These are phyloP conservation scores for Pilasporangium apinafurcum DNA, from an alignment of 352 stramenopile genomes.

Conservation along the genomic window DNA sequence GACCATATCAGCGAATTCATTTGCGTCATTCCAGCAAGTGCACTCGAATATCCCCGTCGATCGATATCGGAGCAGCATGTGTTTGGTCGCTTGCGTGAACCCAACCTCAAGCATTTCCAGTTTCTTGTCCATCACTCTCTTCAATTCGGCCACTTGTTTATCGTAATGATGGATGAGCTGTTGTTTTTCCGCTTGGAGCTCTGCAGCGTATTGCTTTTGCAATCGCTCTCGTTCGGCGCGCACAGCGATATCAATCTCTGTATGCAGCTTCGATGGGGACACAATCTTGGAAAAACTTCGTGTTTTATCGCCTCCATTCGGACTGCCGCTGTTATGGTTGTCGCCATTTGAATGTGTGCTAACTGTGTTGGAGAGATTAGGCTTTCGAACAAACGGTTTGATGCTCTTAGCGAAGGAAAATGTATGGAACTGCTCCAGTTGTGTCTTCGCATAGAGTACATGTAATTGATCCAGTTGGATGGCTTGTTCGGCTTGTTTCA, in stretches of 20 bases:
- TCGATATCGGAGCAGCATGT: too few relatives aligned
- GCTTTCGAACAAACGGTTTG: slow-evolving; percentile 16
- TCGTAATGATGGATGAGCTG: slow-evolving; percentile 17
- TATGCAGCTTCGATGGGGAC: slow-evolving; percentile 17
- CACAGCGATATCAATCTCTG: slow-evolving; percentile 48
- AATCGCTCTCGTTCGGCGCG: slow-evolving; percentile 31
- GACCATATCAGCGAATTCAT: too few relatives aligned
- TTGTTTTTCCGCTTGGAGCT: slow-evolving; percentile 17
- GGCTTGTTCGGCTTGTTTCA: slow-evolving; percentile 52
- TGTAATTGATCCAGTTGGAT: slow-evolving; percentile 67
- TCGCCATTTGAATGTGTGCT: too few relatives aligned
- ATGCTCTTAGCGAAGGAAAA: slow-evolving; percentile 36
- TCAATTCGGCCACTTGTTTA: slow-evolving; percentile 10
- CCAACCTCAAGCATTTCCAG: slow-evolving; percentile 43
- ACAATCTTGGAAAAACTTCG: too few relatives aligned
- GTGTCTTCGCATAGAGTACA: slow-evolving; percentile 38
- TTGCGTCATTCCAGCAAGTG: too few relatives aligned
- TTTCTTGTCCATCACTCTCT: slow-evolving; percentile 31
- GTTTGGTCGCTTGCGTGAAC: slow-evolving; percentile 12
- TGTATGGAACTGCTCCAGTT: slow-evolving; percentile 18
- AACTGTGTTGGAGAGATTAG: background rate
- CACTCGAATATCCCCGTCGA: too few relatives aligned
- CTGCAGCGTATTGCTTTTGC: slow-evolving; percentile 28
- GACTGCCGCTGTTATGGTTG: too few relatives aligned
- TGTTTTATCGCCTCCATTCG: too few relatives aligned